Base-by-base conservation (phyloP, 345 rosid species). In the Brassica juncea region DNA sequence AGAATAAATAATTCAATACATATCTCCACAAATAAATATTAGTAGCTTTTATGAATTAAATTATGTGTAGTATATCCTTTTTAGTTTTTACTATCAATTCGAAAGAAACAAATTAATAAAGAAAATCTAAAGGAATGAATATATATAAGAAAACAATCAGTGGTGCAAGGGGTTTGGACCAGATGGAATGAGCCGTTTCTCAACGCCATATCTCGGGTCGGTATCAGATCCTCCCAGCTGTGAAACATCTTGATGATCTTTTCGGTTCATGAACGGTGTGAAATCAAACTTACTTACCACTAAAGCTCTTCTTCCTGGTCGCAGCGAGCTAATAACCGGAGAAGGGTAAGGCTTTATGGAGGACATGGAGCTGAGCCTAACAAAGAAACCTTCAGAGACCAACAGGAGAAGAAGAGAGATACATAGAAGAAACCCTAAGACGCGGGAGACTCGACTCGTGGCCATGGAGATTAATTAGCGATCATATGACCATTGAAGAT, bases 131-230 rank as follows among this genome's bases (percentile, higher is more conserved):
- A 27, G 57, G 12, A 35, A 35, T 19, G 19, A 8, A 34, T 11
- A 62, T 62, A 62, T 62, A 14, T 15, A 78, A 65, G 65, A 39
- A 44, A 55, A 44, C 35, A 55, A 81, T 91, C 84, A 91, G 79
- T 91, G 93, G 85, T 91, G 96, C 88, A 91, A 76, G 3, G 96
- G 96, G 82, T 91, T 91, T 68, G 96, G 96, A 82, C 96, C 96
- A 16, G 90, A 85, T 47, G 96, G 96, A 65, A 91, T 89, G 25
- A 86, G 87, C 44, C 96, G 85, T 34, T 89, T 85, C n/a, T 86
- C 89, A 2, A 4, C 91, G 4, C 90, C 92, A 61, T 81, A 90
- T 8, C 81, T 83, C 0, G 83, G 87, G 73, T 93, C 94, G 2
- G 86, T 78, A 73, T 85, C 84, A 8, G 39, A 57, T 27, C 84